These are phyloP conservation scores for Colletotrichum sp. DNA, from an alignment of 2,329 filamentous ascomycete genomes.

Conservation along the genomic window DNA sequence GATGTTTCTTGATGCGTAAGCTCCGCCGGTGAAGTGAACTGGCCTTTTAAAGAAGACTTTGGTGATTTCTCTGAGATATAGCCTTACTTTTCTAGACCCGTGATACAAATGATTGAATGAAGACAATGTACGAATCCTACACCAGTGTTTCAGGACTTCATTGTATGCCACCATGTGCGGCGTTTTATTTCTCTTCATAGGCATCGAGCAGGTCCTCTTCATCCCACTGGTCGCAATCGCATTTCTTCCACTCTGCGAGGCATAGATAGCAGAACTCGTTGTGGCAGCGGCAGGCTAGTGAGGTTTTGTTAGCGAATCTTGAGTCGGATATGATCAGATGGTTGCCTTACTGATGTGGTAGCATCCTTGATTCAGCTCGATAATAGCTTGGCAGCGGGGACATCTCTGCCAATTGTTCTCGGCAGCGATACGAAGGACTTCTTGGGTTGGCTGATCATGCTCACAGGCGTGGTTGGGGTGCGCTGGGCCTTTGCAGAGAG, in stretches of 20 bases:
- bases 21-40: too few relatives aligned
- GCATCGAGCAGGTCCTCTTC: too few relatives aligned
- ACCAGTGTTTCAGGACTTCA: too few relatives aligned
- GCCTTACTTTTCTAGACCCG: too few relatives aligned
- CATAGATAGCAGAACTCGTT: background rate
- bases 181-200: too few relatives aligned
- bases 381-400: background rate
- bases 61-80: too few relatives aligned
- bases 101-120: too few relatives aligned
- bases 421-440: background rate
- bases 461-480: background rate
- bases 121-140: too few relatives aligned
- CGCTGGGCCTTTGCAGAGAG: background rate
- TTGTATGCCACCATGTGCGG: too few relatives aligned
- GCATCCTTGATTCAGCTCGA: background rate
- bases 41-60: too few relatives aligned
- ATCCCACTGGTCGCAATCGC: background rate
- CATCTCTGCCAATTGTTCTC: background rate
- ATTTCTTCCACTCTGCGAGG: background rate
- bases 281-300: background rate
- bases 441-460: background rate
- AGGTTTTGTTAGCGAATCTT: background rate
- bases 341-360: background rate
- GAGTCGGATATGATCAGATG: too few relatives aligned
- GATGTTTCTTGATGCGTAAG: too few relatives aligned